A percentile compares a stretch with the other conserved stretches of the same genome.
Conservation (phyloP, 179 eudicot genomes). For the Camellia oleifera region DNA sequence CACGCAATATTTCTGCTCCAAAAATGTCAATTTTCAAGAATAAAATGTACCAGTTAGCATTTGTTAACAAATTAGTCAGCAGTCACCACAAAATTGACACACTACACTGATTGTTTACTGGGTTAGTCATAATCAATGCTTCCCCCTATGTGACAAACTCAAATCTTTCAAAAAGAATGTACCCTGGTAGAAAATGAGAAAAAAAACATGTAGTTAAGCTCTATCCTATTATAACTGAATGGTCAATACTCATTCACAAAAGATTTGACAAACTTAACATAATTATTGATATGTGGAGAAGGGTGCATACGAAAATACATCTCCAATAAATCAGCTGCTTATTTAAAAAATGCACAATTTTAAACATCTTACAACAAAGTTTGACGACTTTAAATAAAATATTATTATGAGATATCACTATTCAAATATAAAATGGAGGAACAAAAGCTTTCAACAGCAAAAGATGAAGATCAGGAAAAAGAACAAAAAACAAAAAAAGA, state of each 20-base stretch:
- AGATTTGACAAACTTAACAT: not conserved
- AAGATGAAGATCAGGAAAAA: not conserved
- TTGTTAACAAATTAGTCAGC: constrained; percentile 60
- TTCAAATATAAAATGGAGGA: not conserved
- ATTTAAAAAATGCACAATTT: not conserved
- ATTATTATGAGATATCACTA: not conserved
- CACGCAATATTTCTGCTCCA: constrained; percentile 99
- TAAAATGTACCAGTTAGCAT: constrained; percentile 96
- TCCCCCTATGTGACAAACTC: constrained; percentile 13
- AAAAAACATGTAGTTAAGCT: not conserved
- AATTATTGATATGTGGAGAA: not conserved
- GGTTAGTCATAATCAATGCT: constrained; percentile 33
- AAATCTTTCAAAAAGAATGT: not conserved
- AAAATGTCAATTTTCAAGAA: constrained; percentile 95
- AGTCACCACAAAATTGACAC: constrained; percentile 67
- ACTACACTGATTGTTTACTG: constrained; percentile 29
- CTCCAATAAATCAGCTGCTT: not conserved
- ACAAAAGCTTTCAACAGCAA: too few species aligned
- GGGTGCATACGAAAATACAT: not conserved
- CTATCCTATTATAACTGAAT: not conserved
- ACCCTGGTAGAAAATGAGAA: not conserved
- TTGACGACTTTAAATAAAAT: not conserved
- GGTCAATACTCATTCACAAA: constrained; percentile 6
- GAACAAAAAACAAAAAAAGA: not conserved
- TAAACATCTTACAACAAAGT: not conserved